Evolutionary conservation across 2,329 filamentous ascomycete species (phyloP).

Genomic region (Epichloe sibirici): DNA sequence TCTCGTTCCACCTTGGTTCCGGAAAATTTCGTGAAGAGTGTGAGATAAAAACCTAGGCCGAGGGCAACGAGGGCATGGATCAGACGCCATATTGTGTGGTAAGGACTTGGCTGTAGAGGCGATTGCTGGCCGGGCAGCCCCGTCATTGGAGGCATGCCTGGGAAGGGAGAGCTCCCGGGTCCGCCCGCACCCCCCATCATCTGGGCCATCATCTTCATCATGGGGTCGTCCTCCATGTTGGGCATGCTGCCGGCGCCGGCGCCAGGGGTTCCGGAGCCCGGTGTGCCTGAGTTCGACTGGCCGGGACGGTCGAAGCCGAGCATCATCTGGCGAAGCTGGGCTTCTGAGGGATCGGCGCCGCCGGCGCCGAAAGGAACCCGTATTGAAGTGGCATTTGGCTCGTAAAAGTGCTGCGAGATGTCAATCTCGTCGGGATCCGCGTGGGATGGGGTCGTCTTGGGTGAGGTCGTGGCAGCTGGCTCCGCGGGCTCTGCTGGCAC

Average conservation of each 20-base stretch:
- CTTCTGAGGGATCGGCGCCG: slow-evolving; percentile 32
- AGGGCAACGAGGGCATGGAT: slow-evolving; percentile 63
- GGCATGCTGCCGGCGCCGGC: slow-evolving; percentile 10
- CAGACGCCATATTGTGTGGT: slow-evolving; percentile 52
- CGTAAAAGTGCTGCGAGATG: slow-evolving; percentile 63
- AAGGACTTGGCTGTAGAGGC: slow-evolving; percentile 21
- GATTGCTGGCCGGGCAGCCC: slow-evolving; percentile 25
- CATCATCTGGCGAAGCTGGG: slow-evolving; percentile 54
- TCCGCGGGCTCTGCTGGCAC: background rate
- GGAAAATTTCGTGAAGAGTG: slow-evolving; percentile 54
- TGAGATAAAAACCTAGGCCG: slow-evolving; percentile 57
- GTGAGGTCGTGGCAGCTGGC: background rate
- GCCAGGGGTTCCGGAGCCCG: slow-evolving; percentile 11
- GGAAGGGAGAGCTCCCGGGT: slow-evolving; percentile 22
- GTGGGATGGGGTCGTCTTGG: slow-evolving; percentile 11
- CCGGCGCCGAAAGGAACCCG: slow-evolving; percentile 18
- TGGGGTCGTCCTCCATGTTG: slow-evolving; percentile 20
- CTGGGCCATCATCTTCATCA: slow-evolving; percentile 61
- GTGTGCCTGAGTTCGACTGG: slow-evolving; percentile 11
- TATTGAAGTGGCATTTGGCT: slow-evolving; percentile 29
- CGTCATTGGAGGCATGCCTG: slow-evolving; percentile 30
- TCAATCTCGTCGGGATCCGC: slow-evolving; percentile 66
- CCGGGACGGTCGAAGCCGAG: slow-evolving; percentile 37
- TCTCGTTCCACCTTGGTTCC: slow-evolving; percentile 52
- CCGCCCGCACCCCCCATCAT: slow-evolving; percentile 42